phyloP scores from a whole-genome alignment of 1,284 basidiomycete genomes.

The Leccinum laetum region DNA sequence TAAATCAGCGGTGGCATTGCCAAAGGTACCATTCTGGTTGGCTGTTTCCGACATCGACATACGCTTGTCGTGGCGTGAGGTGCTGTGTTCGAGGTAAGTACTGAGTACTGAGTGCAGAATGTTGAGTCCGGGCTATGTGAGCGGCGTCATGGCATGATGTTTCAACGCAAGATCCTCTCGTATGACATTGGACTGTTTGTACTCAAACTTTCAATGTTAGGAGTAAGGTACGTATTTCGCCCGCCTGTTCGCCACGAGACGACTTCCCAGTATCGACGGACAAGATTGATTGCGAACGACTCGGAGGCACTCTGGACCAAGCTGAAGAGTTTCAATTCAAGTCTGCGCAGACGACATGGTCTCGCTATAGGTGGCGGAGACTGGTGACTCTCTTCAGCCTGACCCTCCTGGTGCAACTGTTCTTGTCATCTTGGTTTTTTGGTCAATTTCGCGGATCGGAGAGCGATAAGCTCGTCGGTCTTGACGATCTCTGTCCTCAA shows the following conservation, averaged over 20 bases:
- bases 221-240: too few species aligned
- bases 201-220: too few species aligned
- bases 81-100: neutral
- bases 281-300: neutral
- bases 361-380: neutral
- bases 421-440: conserved; percentile 3
- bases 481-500: conserved; percentile 33
- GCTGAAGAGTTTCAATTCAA: neutral
- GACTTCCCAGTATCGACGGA: neutral
- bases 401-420: conserved; percentile 6
- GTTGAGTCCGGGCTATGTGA: too few species aligned
- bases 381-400: conserved; percentile 12
- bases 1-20: too few species aligned
- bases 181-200: too few species aligned
- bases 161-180: too few species aligned
- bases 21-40: too few species aligned
- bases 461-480: neutral
- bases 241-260: neutral
- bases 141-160: too few species aligned
- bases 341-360: neutral
- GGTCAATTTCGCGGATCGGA: neutral
- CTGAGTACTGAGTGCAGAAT: neutral
- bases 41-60: neutral
- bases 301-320: neutral
- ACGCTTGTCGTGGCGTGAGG: too few species aligned